A percentile compares a stretch with the other conserved stretches of the same genome.
These are phyloP conservation scores for Solanum virginianum DNA, from an alignment of 257 asterid species.

Conservation along the genomic window DNA sequence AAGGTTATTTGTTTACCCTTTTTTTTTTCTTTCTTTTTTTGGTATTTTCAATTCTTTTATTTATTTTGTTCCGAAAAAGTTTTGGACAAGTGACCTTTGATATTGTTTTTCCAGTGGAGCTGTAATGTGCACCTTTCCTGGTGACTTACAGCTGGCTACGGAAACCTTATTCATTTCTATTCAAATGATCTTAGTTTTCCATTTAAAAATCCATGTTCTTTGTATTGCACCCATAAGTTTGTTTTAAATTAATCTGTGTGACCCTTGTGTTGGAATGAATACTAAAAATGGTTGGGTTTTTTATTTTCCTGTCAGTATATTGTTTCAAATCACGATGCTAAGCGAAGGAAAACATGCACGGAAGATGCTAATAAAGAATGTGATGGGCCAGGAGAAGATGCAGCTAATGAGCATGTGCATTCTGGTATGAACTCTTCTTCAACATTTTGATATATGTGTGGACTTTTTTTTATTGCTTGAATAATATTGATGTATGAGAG, in stretches of 20 bases:
- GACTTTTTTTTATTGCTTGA: not conserved
- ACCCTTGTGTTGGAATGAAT: not conserved
- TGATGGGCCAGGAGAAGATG: not conserved
- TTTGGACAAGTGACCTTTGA: not conserved
- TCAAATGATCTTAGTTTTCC: not conserved
- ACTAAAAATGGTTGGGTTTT: not conserved
- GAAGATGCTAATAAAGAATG: not conserved
- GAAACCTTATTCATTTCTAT: not conserved
- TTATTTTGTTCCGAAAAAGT: not conserved
- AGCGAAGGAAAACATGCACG: slow-evolving; percentile 19
- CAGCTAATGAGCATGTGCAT: not conserved
- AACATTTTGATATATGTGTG: not conserved
- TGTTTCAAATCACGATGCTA: slow-evolving; percentile 2
- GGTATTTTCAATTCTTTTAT: not conserved
- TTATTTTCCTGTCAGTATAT: not conserved
- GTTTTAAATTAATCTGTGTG: not conserved
- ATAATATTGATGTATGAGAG: not conserved
- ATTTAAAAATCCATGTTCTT: not conserved
- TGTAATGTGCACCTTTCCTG: not conserved
- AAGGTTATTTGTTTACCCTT: slow-evolving; percentile 14
- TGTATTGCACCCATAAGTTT: not conserved
- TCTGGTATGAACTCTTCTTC: not conserved
- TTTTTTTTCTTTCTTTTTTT: not conserved
- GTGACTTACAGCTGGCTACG: not conserved
- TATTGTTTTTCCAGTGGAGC: not conserved